Evolutionary conservation across 164 flowering plant genomes (phyloP), one percentile per base, ranked within the genome.

Genomic region (Buxus sempervirens): DNA sequence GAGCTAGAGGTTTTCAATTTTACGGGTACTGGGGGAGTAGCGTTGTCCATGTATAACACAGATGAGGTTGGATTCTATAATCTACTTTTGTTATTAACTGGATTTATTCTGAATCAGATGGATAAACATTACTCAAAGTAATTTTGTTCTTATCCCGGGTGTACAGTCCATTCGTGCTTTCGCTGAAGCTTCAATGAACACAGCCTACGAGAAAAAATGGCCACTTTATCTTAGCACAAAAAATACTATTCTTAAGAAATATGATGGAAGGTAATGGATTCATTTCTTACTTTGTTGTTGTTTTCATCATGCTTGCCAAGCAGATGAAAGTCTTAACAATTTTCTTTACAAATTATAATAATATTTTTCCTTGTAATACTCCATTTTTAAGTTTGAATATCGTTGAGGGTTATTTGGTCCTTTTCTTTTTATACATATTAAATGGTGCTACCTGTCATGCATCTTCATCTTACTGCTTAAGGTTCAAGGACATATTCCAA

Each of bases 221-320:
- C 99, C 99, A 4, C 96, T 95, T 55, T 95, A 95, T 79, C 96
- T 95, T 66, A 92, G 99, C 83, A 95, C 99, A 9, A 95, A 95
- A 72, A 95, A 95, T 70, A 95, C 99, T 6, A 95, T 95, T 75
- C 91, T 95, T 41, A 95, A 95, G 86, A 95, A 92, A 76, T 95
- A 95, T 66, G 98, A 92, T 83, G 99, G 99, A 63, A 90, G 99
- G 99, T 92, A 82, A 61, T 80, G 7, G 25, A 23, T 16, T 32
- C 38, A 18, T 20, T 54, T 19, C n/a, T 4, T 6, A 8, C n/a
- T 22, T 25, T 38, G 45, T 14, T 64, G 7, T 5, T 54, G 3
- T 12, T 27, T 0, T 0, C 51, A 10, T 45, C 16, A 4, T 45
- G 51, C 18, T 15, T 45, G 51, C 18, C 51, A 1, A 15, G 51